Base-by-base conservation (phyloP, 768 basidiomycete genomes). In the Lactarius hengduanensis region DNA sequence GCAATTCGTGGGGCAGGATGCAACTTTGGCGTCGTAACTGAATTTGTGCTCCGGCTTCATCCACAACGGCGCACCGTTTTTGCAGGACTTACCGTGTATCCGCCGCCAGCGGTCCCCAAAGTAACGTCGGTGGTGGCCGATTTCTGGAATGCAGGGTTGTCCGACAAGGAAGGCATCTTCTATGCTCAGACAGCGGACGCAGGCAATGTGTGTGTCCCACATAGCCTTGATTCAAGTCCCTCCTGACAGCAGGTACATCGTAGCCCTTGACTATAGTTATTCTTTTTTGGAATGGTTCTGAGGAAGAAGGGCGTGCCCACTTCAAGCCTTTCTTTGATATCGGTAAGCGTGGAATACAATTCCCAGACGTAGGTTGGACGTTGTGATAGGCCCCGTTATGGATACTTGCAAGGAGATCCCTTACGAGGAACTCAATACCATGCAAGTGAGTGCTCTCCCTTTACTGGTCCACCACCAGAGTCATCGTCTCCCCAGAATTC, bases 21-120 rank as follows among this genome's bases (percentile, higher is more conserved):
- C 60, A 84, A 83, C 63, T 84, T 84, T 64, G 84, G 84, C 32
- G 79, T 84, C 22, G 80, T 81, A 57, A 82, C 81, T 2, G 79
- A 84, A 62, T 85, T 86, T 58, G 80, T 83, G 1, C 72, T 81
- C 58, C 67, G 54, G 55, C 61, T 74, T 30, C 72, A 76, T 60
- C 69, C 71, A 13, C 76, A 77, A 64, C 70, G 72, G 15, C 67
- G 59, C 20, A 71, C 73, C 28, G 71, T 75, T 18, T 75, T 72
- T 57, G 64, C 57, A n/a, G 74, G 74, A 9, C n/a, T 61, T 6
- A 2, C 64, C 2, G 65, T 59, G 4, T 70, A 32, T 43, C 59
- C 64, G 2, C 32, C 41, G n/a, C 43, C 43, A 16, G 36, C 20
- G 36, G 57, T 66, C 26, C 20, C 18, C 7, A 20, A 36, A 2